Evolutionary conservation across 2,329 filamentous ascomycete genomes (phyloP).

Genomic region (Cryphonectria japonica): DNA sequence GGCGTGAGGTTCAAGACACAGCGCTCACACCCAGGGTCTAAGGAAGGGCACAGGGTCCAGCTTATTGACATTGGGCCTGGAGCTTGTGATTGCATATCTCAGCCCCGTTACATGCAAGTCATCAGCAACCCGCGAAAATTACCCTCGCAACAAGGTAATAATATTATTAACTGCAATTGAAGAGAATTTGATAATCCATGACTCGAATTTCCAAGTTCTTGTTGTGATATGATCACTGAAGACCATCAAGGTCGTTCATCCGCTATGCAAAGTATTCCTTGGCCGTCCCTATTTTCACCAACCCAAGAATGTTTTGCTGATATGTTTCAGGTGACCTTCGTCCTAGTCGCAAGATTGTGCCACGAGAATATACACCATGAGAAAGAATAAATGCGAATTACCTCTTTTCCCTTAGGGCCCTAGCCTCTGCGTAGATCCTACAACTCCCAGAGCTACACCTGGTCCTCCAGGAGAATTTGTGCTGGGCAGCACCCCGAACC

Average conservation of each 20-base stretch:
- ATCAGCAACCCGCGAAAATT: background rate
- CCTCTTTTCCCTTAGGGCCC: slow-evolving; percentile 55
- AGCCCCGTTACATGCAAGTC: slow-evolving; percentile 24
- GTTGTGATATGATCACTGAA: too few species aligned
- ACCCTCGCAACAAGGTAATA: background rate
- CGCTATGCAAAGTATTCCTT: background rate
- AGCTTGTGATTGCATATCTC: slow-evolving; percentile 25
- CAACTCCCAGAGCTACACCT: slow-evolving; percentile 66
- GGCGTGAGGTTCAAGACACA: background rate
- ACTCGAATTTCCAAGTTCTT: background rate
- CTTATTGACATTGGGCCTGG: slow-evolving; percentile 5
- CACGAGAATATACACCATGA: background rate
- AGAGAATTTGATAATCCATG: background rate
- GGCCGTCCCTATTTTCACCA: background rate
- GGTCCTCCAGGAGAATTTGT: slow-evolving; percentile 48
- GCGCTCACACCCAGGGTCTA: background rate
- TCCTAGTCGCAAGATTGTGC: background rate
- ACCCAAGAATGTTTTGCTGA: background rate
- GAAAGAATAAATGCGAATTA: background rate
- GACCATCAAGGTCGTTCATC: background rate
- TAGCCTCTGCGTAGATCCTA: slow-evolving; percentile 68
- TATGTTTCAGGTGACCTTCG: background rate
- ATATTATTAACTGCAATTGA: too few species aligned
- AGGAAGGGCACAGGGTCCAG: background rate
- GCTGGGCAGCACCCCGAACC: slow-evolving; percentile 79